Percentiles rank a stretch among this genome's conserved stretches.
Conservation (phyloP, 495 filamentous ascomycete species). For the Pseudoneurospora amorphoporcata region DNA sequence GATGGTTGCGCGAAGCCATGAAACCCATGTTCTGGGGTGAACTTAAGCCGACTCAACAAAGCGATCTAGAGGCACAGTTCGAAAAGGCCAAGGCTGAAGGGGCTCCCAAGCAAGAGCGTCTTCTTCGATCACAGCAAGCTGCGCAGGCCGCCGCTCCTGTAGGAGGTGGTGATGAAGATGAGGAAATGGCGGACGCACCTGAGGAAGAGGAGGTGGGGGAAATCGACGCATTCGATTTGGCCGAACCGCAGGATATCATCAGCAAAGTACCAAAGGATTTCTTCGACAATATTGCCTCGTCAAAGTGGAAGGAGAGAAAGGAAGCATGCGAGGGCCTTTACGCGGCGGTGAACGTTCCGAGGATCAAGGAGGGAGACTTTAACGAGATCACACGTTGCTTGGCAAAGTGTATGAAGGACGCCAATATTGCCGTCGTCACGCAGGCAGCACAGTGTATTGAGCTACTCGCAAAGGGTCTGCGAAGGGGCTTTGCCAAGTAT, state of each 20-base stretch:
- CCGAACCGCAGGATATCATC: constrained; percentile 78
- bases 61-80: constrained; percentile 88
- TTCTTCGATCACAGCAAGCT: constrained; percentile 83
- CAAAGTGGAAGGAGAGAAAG: constrained; percentile 98
- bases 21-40: constrained; percentile 97
- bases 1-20: constrained; percentile 96
- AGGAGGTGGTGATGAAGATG: constrained; percentile 44
- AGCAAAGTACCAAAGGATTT: constrained; percentile 78
- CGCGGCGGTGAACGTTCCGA: constrained; percentile 67
- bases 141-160: constrained; percentile 58
- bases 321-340: constrained; percentile 82
- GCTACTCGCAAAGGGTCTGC: constrained; percentile 77
- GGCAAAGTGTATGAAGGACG: constrained; percentile 97
- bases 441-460: constrained; percentile 92
- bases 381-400: constrained; percentile 70
- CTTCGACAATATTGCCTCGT: constrained; percentile 67
- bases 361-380: constrained; percentile 85
- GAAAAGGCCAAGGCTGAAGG: constrained; percentile 85
- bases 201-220: constrained; percentile 60
- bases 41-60: constrained; percentile 90
- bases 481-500: constrained; percentile 70
- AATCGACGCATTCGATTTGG: constrained; percentile 76
- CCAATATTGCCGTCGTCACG: constrained; percentile 90
- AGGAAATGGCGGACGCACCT: constrained; percentile 43
- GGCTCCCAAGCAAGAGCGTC: constrained; percentile 76